Base-by-base conservation (phyloP, 164 flowering plant genomes). In the Kingdonia uniflora region DNA sequence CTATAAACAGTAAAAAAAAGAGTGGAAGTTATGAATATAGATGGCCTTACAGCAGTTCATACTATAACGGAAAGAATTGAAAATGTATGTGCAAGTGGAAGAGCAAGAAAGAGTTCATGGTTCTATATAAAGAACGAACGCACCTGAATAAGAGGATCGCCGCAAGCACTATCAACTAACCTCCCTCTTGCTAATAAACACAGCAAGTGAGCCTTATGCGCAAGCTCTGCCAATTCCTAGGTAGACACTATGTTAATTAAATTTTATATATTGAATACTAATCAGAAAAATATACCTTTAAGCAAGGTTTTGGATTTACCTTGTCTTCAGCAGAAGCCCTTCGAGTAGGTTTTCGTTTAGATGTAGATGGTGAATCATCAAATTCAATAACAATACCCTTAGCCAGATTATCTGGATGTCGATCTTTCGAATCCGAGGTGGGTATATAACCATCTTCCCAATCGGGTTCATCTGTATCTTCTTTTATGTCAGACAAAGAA, bases 101-200 rank as follows among this genome's bases (percentile, higher is more conserved):
- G 48, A 41, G 11, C 14, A n/a, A 14, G 1, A 14, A n/a, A n/a
- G 14, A 1, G n/a, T 1, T 14, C 46, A 42, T 42, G 13, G 49
- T 49, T 43, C 19, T 19, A 38, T 15, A 33, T 26, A 35, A 60
- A 19, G 56, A 20, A 43, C 58, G 44, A 40, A 57, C 47, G 42
- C 21, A 92, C 98, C 96, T 92, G 96, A 77, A 85, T 80, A 26
- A 92, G 80, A 66, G 88, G 84, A 72, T 92, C 95, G 71, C 71
- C 60, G 58, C 96, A 92, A 65, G 90, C 95, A 48, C 59, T 63
- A 54, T 92, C 98, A 54, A 84, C 62, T 65, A 87, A 55, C 67
- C 98, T 77, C 54, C 98, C 98, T 57, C 98, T 71, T 42, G 81
- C 96, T 58, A 92, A 74, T 52, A 92, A 72, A 71, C 98, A 87